Evolutionary conservation across 192 early-diverging fungal genomes (phyloP).

Genomic region (Entomortierella chlamydospora): DNA sequence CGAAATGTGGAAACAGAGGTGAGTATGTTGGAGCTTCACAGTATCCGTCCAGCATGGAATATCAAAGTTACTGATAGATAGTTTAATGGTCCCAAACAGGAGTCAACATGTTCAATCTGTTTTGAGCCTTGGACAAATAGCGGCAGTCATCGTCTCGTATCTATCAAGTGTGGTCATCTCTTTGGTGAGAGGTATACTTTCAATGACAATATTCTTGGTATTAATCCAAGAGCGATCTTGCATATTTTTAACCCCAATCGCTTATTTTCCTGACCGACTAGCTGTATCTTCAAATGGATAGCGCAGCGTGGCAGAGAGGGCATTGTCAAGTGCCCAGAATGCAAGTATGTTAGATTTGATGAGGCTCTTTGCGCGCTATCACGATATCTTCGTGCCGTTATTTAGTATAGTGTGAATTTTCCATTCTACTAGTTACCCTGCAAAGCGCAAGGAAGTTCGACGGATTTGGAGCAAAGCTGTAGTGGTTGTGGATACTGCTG

Average conservation of each 20-base stretch:
- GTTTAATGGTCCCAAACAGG: background rate
- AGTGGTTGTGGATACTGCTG: conserved; percentile 37
- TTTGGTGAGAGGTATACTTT: conserved; percentile 46
- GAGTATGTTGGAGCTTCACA: background rate
- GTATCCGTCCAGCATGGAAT: too few relatives aligned
- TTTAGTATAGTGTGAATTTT: too few relatives aligned
- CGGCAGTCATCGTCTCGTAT: conserved; percentile 43
- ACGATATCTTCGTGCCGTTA: background rate
- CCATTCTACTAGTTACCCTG: conserved; percentile 8
- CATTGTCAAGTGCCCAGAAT: conserved; percentile 49
- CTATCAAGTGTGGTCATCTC: conserved; percentile 52
- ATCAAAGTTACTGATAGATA: too few relatives aligned
- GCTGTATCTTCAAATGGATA: conserved; percentile 55
- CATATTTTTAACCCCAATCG: background rate
- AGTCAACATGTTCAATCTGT: conserved; percentile 52
- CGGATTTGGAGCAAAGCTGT: conserved; percentile 51
- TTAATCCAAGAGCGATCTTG: background rate
- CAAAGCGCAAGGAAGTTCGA: conserved; percentile 43
- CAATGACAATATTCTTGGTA: background rate
- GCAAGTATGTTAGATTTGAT: conserved; percentile 40
- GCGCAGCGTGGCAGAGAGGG: conserved; percentile 7
- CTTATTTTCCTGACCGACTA: background rate
- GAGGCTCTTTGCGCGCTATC: too few relatives aligned
- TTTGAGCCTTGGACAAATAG: conserved; percentile 55
- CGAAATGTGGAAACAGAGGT: conserved; percentile 41